Evolutionary conservation across 2,329 filamentous ascomycete genomes (phyloP), one percentile per base, ranked within the genome.

Genomic region (Stenocarpella maydis): DNA sequence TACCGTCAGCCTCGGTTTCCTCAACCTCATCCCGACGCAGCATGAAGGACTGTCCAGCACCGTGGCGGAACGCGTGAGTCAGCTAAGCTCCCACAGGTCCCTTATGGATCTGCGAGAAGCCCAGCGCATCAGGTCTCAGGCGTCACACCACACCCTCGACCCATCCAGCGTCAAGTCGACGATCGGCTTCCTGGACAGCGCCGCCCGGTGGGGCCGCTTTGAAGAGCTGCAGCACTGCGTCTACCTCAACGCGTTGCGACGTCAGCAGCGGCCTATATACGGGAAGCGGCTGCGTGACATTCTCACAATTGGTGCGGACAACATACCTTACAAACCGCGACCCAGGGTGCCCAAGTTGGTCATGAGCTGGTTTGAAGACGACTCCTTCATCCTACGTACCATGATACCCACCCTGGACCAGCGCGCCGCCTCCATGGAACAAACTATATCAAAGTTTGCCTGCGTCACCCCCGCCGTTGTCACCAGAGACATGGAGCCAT

Each of bases 381-480:
- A 90, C 67, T 92, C 92, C 0, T 84, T 85, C 7, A 77, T 87
- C 26, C 82, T 95, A 60, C 84, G 84, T 45, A 84, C 87, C 4
- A 88, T 96, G 81, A 88, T 96, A n/a, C 88, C 90, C 21, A 94
- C 90, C 0, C 79, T 97, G 0, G 87, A 91, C 49, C 87, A 93
- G 75, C 90, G 94, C 28, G 90, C 94, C 1, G 86, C 89, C 64
- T 84, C 85, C 17, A 85, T 97, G 80, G 91, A 95, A 75, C 89
- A 88, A 0, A 90, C 87, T 3, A 91, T 99, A 65, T 90, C 92
- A 72, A 93, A 95, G 77, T 99, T 98, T 76, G 93, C 92, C 1
- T 99, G 95, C 75, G 90, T 97, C 41, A 98, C 96, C 0, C 96
- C 96, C 2, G 91, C 93, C 1, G 95, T 94, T 15, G 90, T 97